A percentile compares a stretch with the other conserved stretches of the same genome.
Conservation (phyloP, 2,329 filamentous ascomycete genomes). For the Neophaeococcomyces mojaviensis region DNA sequence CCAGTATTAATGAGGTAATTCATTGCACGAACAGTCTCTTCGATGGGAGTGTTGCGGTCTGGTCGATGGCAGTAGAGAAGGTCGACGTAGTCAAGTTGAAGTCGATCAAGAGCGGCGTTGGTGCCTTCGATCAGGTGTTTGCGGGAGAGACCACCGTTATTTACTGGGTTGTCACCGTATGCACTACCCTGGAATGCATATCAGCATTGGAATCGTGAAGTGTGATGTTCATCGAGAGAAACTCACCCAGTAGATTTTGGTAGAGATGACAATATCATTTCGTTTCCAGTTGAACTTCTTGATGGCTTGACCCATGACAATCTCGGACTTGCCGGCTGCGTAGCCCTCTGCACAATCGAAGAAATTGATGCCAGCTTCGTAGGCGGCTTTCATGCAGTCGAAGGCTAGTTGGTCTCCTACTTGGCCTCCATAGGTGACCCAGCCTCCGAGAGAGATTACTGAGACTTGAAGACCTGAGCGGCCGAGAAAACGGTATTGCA, state of each 20-base stretch:
- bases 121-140: slow-evolving; percentile 65
- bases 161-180: slow-evolving; percentile 55
- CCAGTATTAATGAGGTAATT: slow-evolving; percentile 63
- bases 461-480: slow-evolving; percentile 67
- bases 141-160: slow-evolving; percentile 61
- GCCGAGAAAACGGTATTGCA: slow-evolving; percentile 67
- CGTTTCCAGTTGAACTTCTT: slow-evolving; percentile 51
- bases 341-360: slow-evolving; percentile 50
- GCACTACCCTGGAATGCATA: slow-evolving; percentile 39
- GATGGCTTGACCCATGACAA: slow-evolving; percentile 46
- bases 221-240: not conserved
- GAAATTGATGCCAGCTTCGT: slow-evolving; percentile 50
- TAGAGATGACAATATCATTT: slow-evolving; percentile 49
- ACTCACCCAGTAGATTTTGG: slow-evolving; percentile 31
- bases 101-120: slow-evolving; percentile 50
- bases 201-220: slow-evolving; percentile 31
- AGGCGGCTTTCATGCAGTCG: slow-evolving; percentile 45
- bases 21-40: slow-evolving; percentile 65
- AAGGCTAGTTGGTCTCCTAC: slow-evolving; percentile 50
- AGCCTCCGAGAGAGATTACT: slow-evolving; percentile 57
- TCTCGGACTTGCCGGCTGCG: slow-evolving; percentile 46
- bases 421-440: slow-evolving; percentile 66
- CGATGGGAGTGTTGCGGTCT: slow-evolving; percentile 60
- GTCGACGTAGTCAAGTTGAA: slow-evolving; percentile 62
- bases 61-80: slow-evolving; percentile 65